phyloP scores from a whole-genome alignment of 371 early-diverging fungal species.

The Mortierella sp. region DNA sequence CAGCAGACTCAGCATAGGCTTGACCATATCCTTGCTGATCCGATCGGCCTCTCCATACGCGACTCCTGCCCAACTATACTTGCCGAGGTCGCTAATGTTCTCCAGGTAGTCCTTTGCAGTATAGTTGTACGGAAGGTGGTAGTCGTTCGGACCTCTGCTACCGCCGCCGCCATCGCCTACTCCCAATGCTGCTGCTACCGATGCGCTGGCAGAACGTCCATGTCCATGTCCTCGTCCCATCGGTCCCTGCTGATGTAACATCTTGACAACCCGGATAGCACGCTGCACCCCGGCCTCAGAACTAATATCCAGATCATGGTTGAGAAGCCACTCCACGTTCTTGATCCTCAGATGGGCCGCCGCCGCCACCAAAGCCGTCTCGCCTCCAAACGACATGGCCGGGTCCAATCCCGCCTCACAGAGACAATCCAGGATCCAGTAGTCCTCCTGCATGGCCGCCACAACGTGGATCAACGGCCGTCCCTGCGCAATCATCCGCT shows the following conservation, averaged over 20 bases:
- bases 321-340: slow-evolving; percentile 55
- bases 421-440: slow-evolving; percentile 50
- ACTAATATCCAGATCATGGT: slow-evolving; percentile 53
- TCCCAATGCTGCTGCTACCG: slow-evolving; percentile 7
- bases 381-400: slow-evolving; percentile 50
- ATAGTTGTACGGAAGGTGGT: background rate
- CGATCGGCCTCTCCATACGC: slow-evolving; percentile 49
- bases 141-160: background rate
- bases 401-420: slow-evolving; percentile 57
- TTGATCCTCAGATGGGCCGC: slow-evolving; percentile 55
- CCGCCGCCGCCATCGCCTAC: background rate
- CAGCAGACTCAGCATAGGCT: slow-evolving; percentile 37
- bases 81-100: slow-evolving; percentile 47
- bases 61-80: slow-evolving; percentile 56
- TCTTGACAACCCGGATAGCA: slow-evolving; percentile 51
- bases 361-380: slow-evolving; percentile 54
- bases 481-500: slow-evolving; percentile 41
- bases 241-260: slow-evolving; percentile 19
- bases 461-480: slow-evolving; percentile 55
- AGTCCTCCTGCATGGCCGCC: slow-evolving; percentile 56
- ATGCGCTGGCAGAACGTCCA: slow-evolving; percentile 14
- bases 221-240: slow-evolving; percentile 3
- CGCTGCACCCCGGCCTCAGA: slow-evolving; percentile 43
- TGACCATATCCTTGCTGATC: slow-evolving; percentile 49
- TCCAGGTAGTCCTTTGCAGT: slow-evolving; percentile 15